Base-by-base conservation (phyloP, 1,139 yeast genomes). In the Scheffersomyces parashehatae region DNA sequence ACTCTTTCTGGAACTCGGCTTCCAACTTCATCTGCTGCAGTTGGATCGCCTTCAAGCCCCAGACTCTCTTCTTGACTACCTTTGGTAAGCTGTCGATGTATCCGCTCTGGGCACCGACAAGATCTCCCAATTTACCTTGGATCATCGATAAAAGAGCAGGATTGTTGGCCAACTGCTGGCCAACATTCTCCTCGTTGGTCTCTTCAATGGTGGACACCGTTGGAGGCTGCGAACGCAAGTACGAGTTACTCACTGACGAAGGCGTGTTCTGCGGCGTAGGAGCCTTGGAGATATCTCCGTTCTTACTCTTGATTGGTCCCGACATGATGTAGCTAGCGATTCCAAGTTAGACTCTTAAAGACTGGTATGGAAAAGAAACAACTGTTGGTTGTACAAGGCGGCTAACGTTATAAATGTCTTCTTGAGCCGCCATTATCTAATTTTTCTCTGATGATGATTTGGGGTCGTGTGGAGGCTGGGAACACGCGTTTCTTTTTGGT, bases 221-320 rank as follows among this genome's bases (percentile, higher is more conserved):
- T 12, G 96, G 96, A 50, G 83, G 81, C 50, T 83, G 81, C 49
- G 77, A 78, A 67, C 78, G 83, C 63, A 87, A 75, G 65, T 82
- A 90, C 40, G 93, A 85, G 49, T 82, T 83, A 38, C 88, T 80
- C 35, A 87, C 88, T 28, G 96, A 85, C 4, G 98, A 88, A 20
- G 99, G 99, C 1, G 99, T 93, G 75, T 93, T 93, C 64, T 95
- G 99, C 10, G 99, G 99, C 2, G 99, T 93, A 40, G 99, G 99
- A 4, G 99, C 99, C 62, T 85, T 83, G 54, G 95, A 86, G 55
- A 90, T 82, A 63, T 88, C 89, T 60, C 85, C 85, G 54, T 81
- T 69, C 60, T 83, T 79, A 67, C 70, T 77, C 69, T 81, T 81
- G 63, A 83, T 83, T 40, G 88, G 88, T 67, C 80, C 88, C 47